Evolutionary conservation across 306 rosid genomes (phyloP), one percentile per base, ranked within the genome.

Genomic region (Vachellia pachyceras): DNA sequence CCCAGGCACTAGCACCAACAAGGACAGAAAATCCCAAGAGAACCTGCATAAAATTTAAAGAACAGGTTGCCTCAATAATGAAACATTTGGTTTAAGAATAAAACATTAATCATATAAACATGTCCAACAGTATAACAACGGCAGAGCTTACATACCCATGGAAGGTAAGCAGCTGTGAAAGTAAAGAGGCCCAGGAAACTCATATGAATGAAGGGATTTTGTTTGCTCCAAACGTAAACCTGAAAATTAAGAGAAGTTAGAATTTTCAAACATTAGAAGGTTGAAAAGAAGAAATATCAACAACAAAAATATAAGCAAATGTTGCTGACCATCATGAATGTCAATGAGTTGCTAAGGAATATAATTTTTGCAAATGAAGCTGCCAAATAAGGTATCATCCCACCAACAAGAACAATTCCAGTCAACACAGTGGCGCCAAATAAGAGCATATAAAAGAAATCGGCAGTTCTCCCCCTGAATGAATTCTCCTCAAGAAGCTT

Each of bases 191-290:
- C 99, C 76, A 95, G 83, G 89, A 95, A 95, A 78, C 98, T 95
- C 99, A 93, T 93, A 41, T 93, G 98, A 70, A 95, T 95, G 79
- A 89, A 95, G 50, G 99, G 99, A 78, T 95, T 93, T 84, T 95
- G 99, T 85, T 91, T 95, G 91, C 99, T 95, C 99, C 98, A 93
- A 47, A 95, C 98, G 65, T 95, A 95, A 77, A 95, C 99, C 97
- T 95, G 90, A 52, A 77, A 81, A 72, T 10, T 36, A 39, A 42
- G 61, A 74, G 46, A 33, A 64, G 85, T 25, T 55, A 77, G 69
- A 41, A 29, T 52, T 74, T 75, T 44, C 29, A 42, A 71, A 80
- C 47, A 23, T 23, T 5, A 39, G 6, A 11, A 73, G 65, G 37
- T n/a, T 42, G 35, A 64, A 35, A 29, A 75, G 29, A 49, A 61